phyloP scores from a whole-genome alignment of 768 basidiomycete genomes.

The Russula emetica region DNA sequence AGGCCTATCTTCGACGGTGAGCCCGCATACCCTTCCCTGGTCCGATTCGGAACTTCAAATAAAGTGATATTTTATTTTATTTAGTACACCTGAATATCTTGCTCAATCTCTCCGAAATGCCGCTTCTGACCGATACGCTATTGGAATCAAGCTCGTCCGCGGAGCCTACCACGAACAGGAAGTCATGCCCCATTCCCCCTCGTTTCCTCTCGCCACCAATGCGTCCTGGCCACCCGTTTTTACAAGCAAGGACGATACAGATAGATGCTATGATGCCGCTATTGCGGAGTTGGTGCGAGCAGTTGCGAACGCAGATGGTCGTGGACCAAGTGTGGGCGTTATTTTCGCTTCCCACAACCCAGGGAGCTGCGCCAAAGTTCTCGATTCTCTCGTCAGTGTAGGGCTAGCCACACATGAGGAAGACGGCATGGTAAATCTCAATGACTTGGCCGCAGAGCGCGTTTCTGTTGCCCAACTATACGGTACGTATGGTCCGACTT shows the following conservation, averaged over 20 bases:
- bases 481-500: slow-evolving; percentile 46
- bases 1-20: slow-evolving; percentile 79
- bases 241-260: slow-evolving; percentile 64
- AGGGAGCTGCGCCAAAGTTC: slow-evolving; percentile 56
- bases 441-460: slow-evolving; percentile 55
- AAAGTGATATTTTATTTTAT: neutral
- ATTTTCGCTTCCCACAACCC: slow-evolving; percentile 89
- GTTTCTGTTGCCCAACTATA: slow-evolving; percentile 79
- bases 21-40: slow-evolving; percentile 11
- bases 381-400: slow-evolving; percentile 52
- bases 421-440: slow-evolving; percentile 39
- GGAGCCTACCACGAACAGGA: slow-evolving; percentile 90
- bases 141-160: slow-evolving; percentile 90
- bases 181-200: slow-evolving; percentile 33
- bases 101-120: slow-evolving; percentile 62
- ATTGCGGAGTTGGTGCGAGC: slow-evolving; percentile 51
- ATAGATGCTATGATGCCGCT: slow-evolving; percentile 65
- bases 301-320: slow-evolving; percentile 48
- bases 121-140: slow-evolving; percentile 56
- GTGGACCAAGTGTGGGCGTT: slow-evolving; percentile 48
- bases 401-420: slow-evolving; percentile 45
- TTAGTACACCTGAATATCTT: slow-evolving; percentile 67
- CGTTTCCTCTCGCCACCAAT: slow-evolving; percentile 55
- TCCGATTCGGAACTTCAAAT: slow-evolving; percentile 5
- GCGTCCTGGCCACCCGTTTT: slow-evolving; percentile 58